Evolutionary conservation across 2,329 filamentous ascomycete species (phyloP), one percentile per base, ranked within the genome.

Genomic region (Hawksworthiomyces lignivorus): DNA sequence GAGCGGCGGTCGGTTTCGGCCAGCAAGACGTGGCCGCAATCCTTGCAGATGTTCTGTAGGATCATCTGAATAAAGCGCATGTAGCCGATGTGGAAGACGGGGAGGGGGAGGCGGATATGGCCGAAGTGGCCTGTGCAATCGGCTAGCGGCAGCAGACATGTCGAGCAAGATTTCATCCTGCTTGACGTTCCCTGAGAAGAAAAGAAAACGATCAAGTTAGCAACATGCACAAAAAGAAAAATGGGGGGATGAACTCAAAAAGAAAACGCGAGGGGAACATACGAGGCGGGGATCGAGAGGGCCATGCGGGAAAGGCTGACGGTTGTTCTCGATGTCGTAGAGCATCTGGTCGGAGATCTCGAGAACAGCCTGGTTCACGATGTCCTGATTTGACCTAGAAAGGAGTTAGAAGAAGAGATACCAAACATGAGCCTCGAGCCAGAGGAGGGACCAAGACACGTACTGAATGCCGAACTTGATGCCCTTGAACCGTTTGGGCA

Each of bases 121-220:
- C 92, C 92, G 57, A 97, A 98, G 62, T 98, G 92, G 11, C 92
- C 92, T 53, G 87, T 92, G 62, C 92, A 98, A 50, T 83, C 80
- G 54, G 87, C 77, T 22, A 97, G 70, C 14, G 80, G 75, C 56
- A 89, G 79, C 36, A 85, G 79, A 59, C 92, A 98, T 12, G 92
- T 97, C 32, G 77, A 69, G 61, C 92, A 98, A 45, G 69, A 73
- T 19, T 78, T 84, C 4, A 69, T 75, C 64, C 97, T 97, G 59
- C 79, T 87, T 14, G 89, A 95, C 4, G 87, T 92, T 50, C 89
- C 89, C 74, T 77, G 42, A 11, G 32, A 24, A 27, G 15, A 9
- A 24, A 41, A 44, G 6, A 39, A 21, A 14, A 24, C 12, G 5
- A 12, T 30, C 10, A 15, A 5, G 17, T 22, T 10, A 22, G 14